These are phyloP conservation scores for Lachnellula hyalina DNA, from an alignment of 2,329 filamentous ascomycete species.

Conservation along the genomic window DNA sequence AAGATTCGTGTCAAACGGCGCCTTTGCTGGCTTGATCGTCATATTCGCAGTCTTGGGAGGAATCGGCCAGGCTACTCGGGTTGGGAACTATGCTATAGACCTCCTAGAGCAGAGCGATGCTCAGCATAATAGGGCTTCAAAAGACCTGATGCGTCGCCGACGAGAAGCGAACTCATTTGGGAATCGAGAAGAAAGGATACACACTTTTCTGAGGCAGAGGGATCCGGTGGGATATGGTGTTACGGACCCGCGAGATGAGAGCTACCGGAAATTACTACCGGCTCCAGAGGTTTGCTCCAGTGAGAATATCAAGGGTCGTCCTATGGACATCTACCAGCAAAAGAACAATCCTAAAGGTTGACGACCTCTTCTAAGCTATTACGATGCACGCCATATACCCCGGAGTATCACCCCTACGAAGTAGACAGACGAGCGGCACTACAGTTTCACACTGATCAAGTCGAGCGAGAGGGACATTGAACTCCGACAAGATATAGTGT, in stretches of 20 bases:
- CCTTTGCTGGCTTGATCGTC: constrained; percentile 70
- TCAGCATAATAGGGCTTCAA: constrained; percentile 61
- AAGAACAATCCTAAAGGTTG: constrained; percentile 9
- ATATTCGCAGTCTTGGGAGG: constrained; percentile 64
- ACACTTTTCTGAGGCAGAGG: constrained; percentile 70
- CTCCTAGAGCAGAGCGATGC: constrained; percentile 63
- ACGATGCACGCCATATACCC: too few species aligned
- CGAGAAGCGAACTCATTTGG: constrained; percentile 46
- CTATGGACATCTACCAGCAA: constrained; percentile 14
- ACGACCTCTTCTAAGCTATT: neutral
- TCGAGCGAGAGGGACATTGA: too few species aligned
- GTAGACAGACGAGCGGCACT: too few species aligned
- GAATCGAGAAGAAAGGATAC: constrained; percentile 61
- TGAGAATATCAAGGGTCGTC: constrained; percentile 31
- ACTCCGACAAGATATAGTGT: too few species aligned
- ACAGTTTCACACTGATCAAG: too few species aligned
- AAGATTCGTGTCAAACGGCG: constrained; percentile 69
- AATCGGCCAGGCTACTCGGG: constrained; percentile 66
- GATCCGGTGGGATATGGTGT: constrained; percentile 39
- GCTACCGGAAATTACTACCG: constrained; percentile 40
- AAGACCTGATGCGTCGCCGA: constrained; percentile 50
- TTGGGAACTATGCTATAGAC: constrained; percentile 54
- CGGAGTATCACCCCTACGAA: too few species aligned
- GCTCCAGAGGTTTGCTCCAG: constrained; percentile 41
- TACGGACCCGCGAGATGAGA: constrained; percentile 36